These are phyloP conservation scores for Coemansia sp. DNA, from an alignment of 192 early-diverging fungal species.

Conservation along the genomic window DNA sequence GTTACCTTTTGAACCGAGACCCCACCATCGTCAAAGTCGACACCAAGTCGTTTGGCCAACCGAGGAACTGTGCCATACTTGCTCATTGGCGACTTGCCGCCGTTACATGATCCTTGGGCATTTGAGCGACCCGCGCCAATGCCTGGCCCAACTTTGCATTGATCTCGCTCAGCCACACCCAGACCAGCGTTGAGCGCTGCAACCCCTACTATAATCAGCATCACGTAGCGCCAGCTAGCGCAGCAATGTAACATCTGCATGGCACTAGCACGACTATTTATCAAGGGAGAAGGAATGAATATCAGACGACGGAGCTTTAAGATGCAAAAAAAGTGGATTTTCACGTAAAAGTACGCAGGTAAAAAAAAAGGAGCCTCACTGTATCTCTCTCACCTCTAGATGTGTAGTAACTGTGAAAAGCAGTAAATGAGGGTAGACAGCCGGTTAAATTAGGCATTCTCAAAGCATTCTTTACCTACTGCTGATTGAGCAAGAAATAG, in stretches of 20 bases:
- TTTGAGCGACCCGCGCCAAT: slow-evolving; percentile 6
- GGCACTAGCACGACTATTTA: too few relatives aligned
- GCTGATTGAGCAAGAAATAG: too few relatives aligned
- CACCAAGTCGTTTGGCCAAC: slow-evolving; percentile 29
- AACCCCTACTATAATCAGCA: neutral
- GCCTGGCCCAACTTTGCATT: slow-evolving; percentile 5
- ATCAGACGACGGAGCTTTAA: too few relatives aligned
- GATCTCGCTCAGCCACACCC: neutral
- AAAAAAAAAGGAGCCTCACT: too few relatives aligned
- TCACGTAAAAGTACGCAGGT: too few relatives aligned
- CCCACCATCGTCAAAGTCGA: slow-evolving; percentile 23
- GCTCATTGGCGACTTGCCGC: neutral
- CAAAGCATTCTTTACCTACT: too few relatives aligned
- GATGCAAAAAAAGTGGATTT: too few relatives aligned
- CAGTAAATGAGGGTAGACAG: too few relatives aligned
- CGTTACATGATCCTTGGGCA: neutral
- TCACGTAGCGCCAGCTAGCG: neutral
- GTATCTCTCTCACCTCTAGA: too few relatives aligned
- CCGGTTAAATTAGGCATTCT: too few relatives aligned
- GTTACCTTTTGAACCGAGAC: slow-evolving; percentile 23
- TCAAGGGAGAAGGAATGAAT: too few relatives aligned
- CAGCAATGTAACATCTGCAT: neutral
- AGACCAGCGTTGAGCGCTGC: neutral
- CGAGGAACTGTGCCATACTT: slow-evolving; percentile 19
- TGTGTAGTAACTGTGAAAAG: too few relatives aligned